These are phyloP conservation scores for Rhynchosporium agropyri DNA, from an alignment of 2,329 filamentous ascomycete species.

Conservation along the genomic window DNA sequence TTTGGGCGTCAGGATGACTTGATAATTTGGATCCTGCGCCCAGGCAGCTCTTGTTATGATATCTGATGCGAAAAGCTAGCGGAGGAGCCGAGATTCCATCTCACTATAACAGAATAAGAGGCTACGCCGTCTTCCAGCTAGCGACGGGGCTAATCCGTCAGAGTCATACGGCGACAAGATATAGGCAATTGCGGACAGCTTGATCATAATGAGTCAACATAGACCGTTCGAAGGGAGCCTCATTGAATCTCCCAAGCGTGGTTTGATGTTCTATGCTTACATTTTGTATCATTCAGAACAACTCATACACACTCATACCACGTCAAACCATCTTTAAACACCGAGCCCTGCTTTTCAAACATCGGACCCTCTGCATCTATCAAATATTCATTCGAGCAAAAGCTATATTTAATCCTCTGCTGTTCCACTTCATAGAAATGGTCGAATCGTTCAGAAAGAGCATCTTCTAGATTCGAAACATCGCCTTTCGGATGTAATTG, in stretches of 20 bases:
- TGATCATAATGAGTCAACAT: no score
- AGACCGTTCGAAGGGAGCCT: no score
- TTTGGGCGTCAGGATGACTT: neutral
- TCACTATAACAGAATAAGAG: neutral
- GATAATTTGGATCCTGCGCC: neutral
- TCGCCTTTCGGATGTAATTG: slow-evolving; percentile 55
- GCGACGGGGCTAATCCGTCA: neutral
- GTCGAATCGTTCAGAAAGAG: slow-evolving; percentile 52
- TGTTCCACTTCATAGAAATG: slow-evolving; percentile 50
- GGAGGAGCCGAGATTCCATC: neutral
- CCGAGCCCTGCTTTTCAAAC: slow-evolving; percentile 5
- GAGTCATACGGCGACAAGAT: slow-evolving; percentile 5
- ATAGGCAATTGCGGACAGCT: no score
- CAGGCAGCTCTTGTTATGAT: neutral
- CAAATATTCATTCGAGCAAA: slow-evolving; percentile 59
- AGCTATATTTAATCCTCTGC: slow-evolving; percentile 55
- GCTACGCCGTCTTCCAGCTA: neutral
- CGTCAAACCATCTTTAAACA: slow-evolving; percentile 12
- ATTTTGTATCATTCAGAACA: no score
- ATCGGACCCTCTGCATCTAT: slow-evolving; percentile 55
- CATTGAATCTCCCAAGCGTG: no score
- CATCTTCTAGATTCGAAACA: slow-evolving; percentile 54
- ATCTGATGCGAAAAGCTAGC: neutral
- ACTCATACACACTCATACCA: slow-evolving; percentile 18
- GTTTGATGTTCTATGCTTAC: no score